Conservation (phyloP, 2,329 filamentous ascomycete genomes). For the Helicocarpus griseus region DNA sequence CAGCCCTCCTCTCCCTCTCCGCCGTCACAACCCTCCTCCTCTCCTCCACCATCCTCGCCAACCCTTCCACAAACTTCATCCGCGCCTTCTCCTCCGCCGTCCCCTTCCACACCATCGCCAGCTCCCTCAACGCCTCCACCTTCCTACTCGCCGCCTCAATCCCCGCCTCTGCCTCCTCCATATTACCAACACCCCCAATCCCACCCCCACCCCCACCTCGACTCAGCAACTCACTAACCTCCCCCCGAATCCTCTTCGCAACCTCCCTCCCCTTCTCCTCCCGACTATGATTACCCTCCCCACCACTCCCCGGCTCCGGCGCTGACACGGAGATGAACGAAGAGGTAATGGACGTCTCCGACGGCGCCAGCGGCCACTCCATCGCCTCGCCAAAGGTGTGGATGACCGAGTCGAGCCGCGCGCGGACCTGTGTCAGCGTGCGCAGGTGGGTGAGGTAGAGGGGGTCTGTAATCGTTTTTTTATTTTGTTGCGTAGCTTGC, state of each 20-base stretch:
- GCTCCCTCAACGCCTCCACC: slow-evolving; percentile 65
- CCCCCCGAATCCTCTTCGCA: slow-evolving; percentile 56
- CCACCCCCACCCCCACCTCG: slow-evolving; percentile 43
- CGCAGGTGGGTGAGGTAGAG: slow-evolving; percentile 68
- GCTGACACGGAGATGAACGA: slow-evolving; percentile 86
- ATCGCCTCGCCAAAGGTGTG: slow-evolving; percentile 90
- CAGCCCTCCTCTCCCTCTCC: slow-evolving; percentile 40
- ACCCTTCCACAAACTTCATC: slow-evolving; percentile 65
- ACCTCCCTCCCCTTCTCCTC: slow-evolving; percentile 83
- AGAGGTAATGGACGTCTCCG: slow-evolving; percentile 71
- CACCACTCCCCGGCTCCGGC: slow-evolving; percentile 64
- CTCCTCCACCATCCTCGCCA: slow-evolving; percentile 79
- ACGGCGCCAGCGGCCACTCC: slow-evolving; percentile 87
- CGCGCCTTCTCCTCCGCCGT: slow-evolving; percentile 88
- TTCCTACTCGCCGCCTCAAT: slow-evolving; percentile 58
- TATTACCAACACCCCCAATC: slow-evolving; percentile 55
- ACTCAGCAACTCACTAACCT: slow-evolving; percentile 60
- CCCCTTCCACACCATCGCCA: slow-evolving; percentile 84
- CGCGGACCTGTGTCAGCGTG: slow-evolving; percentile 70
- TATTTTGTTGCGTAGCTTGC: slow-evolving; percentile 1
- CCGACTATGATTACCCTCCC: slow-evolving; percentile 51
- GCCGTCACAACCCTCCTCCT: slow-evolving; percentile 34
- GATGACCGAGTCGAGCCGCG: slow-evolving; percentile 80
- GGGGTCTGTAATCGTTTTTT: slow-evolving; percentile 39
- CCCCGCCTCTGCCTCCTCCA: slow-evolving; percentile 53